phyloP scores from a whole-genome alignment of 1,139 yeast species.

The Yamadazyma mexicana region DNA sequence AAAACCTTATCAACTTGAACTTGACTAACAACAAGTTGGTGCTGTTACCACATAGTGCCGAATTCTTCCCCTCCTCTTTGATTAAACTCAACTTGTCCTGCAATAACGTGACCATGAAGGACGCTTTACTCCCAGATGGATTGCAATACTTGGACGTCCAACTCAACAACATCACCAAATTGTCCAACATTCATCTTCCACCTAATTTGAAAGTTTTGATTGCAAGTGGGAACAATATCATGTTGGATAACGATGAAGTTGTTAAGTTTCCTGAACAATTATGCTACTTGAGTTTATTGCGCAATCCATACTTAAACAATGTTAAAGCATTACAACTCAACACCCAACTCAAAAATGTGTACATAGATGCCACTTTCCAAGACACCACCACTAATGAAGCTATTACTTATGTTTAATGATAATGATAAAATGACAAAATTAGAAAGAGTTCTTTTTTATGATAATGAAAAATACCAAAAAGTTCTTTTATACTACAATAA shows the following conservation, averaged over 20 bases:
- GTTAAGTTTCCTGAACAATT: conserved; percentile 16
- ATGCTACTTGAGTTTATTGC: conserved; percentile 16
- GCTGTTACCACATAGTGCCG: conserved; percentile 11
- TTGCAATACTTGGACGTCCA: conserved; percentile 20
- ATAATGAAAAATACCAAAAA: not conserved
- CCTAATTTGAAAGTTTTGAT: conserved; percentile 15
- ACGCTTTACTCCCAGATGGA: conserved; percentile 14
- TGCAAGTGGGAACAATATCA: conserved; percentile 19
- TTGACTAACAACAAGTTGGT: conserved; percentile 17
- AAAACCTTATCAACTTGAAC: conserved; percentile 13
- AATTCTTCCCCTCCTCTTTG: conserved; percentile 16
- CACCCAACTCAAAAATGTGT: conserved; percentile 14
- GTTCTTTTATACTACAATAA: conserved; percentile 4
- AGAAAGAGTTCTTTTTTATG: conserved; percentile 1
- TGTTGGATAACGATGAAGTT: conserved; percentile 15
- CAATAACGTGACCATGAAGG: conserved; percentile 14
- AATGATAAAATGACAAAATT: not conserved
- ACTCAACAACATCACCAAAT: conserved; percentile 15
- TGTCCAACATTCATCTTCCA: conserved; percentile 15
- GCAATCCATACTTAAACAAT: conserved; percentile 17
- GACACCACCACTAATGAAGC: conserved; percentile 8
- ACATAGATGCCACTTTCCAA: conserved; percentile 15
- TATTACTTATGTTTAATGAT: conserved; percentile 11
- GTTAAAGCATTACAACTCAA: conserved; percentile 15
- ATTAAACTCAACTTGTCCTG: conserved; percentile 17